Evolutionary conservation across 139 green algal genomes (phyloP), one percentile per base, ranked within the genome.

Genomic region (Desmodesmus armatus): DNA sequence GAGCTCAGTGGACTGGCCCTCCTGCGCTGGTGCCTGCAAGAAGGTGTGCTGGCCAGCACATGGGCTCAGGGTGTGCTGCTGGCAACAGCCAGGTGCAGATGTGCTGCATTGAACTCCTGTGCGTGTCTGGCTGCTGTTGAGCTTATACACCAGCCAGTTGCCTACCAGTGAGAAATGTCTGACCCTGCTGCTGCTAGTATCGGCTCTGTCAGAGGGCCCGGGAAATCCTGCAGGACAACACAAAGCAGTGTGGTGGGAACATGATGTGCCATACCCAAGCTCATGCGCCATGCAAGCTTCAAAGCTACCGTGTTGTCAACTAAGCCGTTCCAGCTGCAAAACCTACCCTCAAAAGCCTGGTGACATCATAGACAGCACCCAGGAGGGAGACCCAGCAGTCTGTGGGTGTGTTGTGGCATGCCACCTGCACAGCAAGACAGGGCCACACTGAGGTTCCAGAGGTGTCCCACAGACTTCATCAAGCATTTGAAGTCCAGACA

Each of bases 351-450:
- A 96, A 53, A 4, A 96, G 74, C 4, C 63, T 63, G 27, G 92
- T 94, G 0, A 96, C 35, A 71, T 96, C 88, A 70, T 90, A 94
- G 2, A 96, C 94, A 1, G 69, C 53, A 1, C 91, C 92, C 0
- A 93, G 78, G 39, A 96, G 91, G 0, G 94, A 96, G 2, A 96
- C 89, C 94, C 94, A 96, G 86, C 90, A 94, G 80, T 96, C 92
- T 31, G 88, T 67, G 31, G 93, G 90, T 0, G 83, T 89, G 85
- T 91, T 93, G 88, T 96, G 94, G 62, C 89, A 41, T 4, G 89
- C 84, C 0, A 96, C 92, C 91, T 94, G 84, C 60, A 43, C 3
- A 37, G 37, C 9, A 39, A 58, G 47, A n/a, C 66, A 47, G 25
- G 31, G 66, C 66, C n/a, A n/a, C 66, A n/a, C 15, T 75, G 31